Percentiles rank a stretch among this genome's conserved stretches.
These are phyloP conservation scores for Beta macrorhiza DNA, from an alignment of 179 eudicot species.

Conservation along the genomic window DNA sequence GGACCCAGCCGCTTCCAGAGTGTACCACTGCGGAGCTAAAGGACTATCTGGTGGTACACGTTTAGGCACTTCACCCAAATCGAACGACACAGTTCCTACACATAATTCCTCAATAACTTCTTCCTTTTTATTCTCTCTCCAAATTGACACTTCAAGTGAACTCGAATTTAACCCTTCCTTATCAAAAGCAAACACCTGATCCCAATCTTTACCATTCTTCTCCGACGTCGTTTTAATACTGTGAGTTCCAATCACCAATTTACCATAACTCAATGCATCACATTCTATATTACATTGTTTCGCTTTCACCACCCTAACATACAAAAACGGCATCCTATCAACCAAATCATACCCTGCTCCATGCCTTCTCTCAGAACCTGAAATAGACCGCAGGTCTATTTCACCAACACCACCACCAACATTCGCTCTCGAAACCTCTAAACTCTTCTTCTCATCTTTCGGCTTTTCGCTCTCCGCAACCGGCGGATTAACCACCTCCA, in stretches of 20 bases:
- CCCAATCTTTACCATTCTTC: constrained; percentile 57
- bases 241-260: constrained; percentile 78
- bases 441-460: constrained; percentile 32
- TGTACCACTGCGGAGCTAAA: constrained; percentile 87
- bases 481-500: constrained; percentile 21
- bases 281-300: constrained; percentile 44
- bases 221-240: constrained; percentile 56
- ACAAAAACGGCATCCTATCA: constrained; percentile 74
- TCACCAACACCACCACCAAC: constrained; percentile 11
- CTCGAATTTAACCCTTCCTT: constrained; percentile 71
- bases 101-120: constrained; percentile 28
- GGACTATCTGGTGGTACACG: constrained; percentile 90
- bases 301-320: constrained; percentile 69
- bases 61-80: constrained; percentile 71
- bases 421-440: background rate
- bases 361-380: constrained; percentile 34
- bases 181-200: constrained; percentile 80
- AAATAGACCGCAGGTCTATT: constrained; percentile 38
- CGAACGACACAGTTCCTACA: constrained; percentile 71
- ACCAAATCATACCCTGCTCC: constrained; percentile 61
- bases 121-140: constrained; percentile 49
- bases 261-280: constrained; percentile 46
- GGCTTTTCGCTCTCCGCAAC: constrained; percentile 25
- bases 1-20: constrained; percentile 44
- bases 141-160: constrained; percentile 63